Conservation (phyloP, 495 filamentous ascomycete species). For the Aspergillus hancockii region DNA sequence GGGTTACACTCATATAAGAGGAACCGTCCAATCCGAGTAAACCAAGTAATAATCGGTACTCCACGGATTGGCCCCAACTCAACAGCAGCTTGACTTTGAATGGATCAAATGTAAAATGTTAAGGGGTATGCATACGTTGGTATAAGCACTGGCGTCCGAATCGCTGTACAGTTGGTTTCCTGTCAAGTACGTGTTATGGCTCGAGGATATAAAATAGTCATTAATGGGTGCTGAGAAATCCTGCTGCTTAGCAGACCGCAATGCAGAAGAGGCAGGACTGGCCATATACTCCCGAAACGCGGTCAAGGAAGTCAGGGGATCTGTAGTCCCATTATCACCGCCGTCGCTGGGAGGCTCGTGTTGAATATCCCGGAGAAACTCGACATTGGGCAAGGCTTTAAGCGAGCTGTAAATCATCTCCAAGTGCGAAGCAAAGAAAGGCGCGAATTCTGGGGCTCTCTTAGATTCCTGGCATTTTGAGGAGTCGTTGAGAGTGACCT, state of each 20-base stretch:
- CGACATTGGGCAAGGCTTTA: conserved; percentile 11
- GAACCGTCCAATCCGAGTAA: neutral
- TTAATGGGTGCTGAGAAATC: conserved; percentile 70
- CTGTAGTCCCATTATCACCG: conserved; percentile 1
- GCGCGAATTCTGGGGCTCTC: conserved; percentile 28
- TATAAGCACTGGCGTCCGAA: conserved; percentile 79
- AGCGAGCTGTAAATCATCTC: conserved; percentile 35
- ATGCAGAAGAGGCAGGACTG: conserved; percentile 49
- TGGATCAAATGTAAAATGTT: neutral
- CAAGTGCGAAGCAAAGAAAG: conserved; percentile 31
- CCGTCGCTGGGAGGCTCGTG: conserved; percentile 16
- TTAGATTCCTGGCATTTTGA: conserved; percentile 7
- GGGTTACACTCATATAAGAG: neutral
- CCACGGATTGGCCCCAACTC: neutral
- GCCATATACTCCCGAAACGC: conserved; percentile 63
- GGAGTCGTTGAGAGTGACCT: conserved; percentile 13
- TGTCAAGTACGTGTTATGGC: conserved; percentile 93
- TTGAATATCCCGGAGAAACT: conserved; percentile 32
- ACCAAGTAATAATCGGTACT: conserved; percentile 10
- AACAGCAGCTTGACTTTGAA: neutral
- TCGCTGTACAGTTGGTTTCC: conserved; percentile 90
- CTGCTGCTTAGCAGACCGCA: conserved; percentile 33
- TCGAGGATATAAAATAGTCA: conserved; percentile 88
- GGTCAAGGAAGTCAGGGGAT: conserved; percentile 41
- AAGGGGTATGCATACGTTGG: conserved; percentile 57